These are phyloP conservation scores for Trichoderma lentiforme DNA, from an alignment of 2,329 filamentous ascomycete genomes.

Conservation along the genomic window DNA sequence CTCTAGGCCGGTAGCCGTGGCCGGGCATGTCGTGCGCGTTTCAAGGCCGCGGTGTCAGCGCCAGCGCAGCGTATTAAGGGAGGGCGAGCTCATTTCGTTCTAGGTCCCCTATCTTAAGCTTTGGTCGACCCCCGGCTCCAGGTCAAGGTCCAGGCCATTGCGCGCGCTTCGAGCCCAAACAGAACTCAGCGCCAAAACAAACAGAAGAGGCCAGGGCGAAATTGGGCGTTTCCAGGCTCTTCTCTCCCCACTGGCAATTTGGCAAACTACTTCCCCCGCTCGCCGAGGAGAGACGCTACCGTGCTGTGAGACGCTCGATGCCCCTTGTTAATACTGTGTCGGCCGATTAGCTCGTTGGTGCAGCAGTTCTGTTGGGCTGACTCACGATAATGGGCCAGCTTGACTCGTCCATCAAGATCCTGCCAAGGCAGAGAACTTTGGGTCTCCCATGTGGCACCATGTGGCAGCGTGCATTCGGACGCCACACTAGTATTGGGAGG, in stretches of 20 bases:
- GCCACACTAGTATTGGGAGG: neutral
- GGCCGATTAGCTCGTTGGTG: neutral
- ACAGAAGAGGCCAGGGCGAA: neutral
- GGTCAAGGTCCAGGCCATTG: neutral
- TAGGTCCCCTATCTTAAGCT: neutral
- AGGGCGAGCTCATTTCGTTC: conserved; percentile 3
- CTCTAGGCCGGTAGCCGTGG: neutral
- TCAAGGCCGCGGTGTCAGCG: neutral
- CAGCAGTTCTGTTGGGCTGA: neutral
- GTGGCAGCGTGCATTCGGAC: conserved; percentile 3
- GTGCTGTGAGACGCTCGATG: neutral
- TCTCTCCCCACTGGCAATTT: conserved; percentile 4
- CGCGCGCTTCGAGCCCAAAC: conserved; percentile 11
- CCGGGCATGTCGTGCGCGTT: neutral
- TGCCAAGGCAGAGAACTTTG: conserved; percentile 1
- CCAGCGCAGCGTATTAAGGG: neutral
- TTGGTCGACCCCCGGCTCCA: neutral
- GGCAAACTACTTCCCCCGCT: neutral
- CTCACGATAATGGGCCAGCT: neutral
- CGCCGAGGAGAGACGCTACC: neutral
- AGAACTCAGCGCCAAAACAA: conserved; percentile 5
- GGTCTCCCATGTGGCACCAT: neutral
- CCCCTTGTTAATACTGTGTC: conserved; percentile 12
- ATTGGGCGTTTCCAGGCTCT: neutral
- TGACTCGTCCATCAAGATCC: neutral